These are phyloP conservation scores for Boletellus deceptivus DNA, from an alignment of 1,284 basidiomycete genomes.

Conservation along the genomic window DNA sequence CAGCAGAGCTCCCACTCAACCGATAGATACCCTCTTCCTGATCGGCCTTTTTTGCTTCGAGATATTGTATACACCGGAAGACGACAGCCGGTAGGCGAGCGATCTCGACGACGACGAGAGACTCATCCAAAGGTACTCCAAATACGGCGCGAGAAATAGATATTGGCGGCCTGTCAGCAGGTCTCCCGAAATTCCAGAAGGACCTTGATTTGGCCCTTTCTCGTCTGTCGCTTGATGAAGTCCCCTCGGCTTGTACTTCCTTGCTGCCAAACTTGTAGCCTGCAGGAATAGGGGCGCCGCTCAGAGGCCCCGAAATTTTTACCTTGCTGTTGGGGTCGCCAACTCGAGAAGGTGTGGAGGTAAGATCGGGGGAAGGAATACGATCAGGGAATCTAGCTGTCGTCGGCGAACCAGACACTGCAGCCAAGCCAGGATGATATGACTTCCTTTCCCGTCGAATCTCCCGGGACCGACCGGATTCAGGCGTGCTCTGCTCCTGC, in stretches of 20 bases:
- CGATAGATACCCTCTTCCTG: constrained; percentile 98
- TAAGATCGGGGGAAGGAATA: constrained; percentile 58
- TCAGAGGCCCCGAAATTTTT: constrained; percentile 89
- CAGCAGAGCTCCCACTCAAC: constrained; percentile 87
- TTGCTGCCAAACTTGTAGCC: constrained; percentile 87
- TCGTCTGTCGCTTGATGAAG: constrained; percentile 59
- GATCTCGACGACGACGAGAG: constrained; percentile 85
- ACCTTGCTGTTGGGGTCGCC: constrained; percentile 52
- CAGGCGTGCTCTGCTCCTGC: constrained; percentile 46
- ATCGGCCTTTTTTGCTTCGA: constrained; percentile 89
- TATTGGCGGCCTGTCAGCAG: constrained; percentile 42
- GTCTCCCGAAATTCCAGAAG: constrained; percentile 82
- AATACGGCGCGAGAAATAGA: constrained; percentile 78
- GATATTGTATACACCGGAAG: constrained; percentile 89
- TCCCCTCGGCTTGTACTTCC: constrained; percentile 50
- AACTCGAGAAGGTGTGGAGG: constrained; percentile 31
- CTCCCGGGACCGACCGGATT: constrained; percentile 51
- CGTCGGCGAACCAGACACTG: constrained; percentile 46
- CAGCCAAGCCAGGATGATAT: constrained; percentile 51
- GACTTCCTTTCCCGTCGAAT: constrained; percentile 51
- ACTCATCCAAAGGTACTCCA: constrained; percentile 84
- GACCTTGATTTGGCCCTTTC: constrained; percentile 87
- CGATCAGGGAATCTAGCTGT: constrained; percentile 46
- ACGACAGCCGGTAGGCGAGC: constrained; percentile 92
- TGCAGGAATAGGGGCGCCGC: constrained; percentile 80